Base-by-base conservation (phyloP, 2,329 filamentous ascomycete species). In the Nakataea oryzae region DNA sequence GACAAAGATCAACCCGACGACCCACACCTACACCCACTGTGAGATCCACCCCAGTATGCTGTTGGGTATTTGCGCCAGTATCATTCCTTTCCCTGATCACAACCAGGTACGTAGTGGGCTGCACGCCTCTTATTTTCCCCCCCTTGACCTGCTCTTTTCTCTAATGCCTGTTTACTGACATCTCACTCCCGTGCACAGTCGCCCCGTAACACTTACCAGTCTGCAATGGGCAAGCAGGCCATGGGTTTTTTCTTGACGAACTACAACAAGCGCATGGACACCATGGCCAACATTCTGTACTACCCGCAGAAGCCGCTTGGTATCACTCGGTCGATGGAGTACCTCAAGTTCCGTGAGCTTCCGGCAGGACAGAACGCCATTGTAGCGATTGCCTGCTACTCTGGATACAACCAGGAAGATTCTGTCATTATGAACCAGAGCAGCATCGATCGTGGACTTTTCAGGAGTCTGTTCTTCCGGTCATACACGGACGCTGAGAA, bases 341-440 rank as follows among this genome's bases (percentile, higher is more conserved):
- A 96, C 75, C 81, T 99, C 69, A 96, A 96, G 71, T 99, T 99
- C 87, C 86, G 95, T 76, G 95, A 99, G 75, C 80, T 99, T 63
- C 95, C 95, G 24, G 95, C 95, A 21, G 95, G 95, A 3, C 95
- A 99, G 74, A 99, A 99, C 71, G 95, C 95, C 26, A 99, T 99
- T 69, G 95, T 99, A 14, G 96, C 95, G 54, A 99, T 99, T 76
- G 87, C 92, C 64, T 96, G 90, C 74, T 99, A 99, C 77, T 96
- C 93, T 62, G 95, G 95, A 64, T 99, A 99, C 81, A 99, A 99
- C 76, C 96, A 99, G 74, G 95, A 99, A 91, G 95, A 99, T 86
- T 99, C 95, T 67, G 93, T 99, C 68, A 96, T 99, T 70, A 97
- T 99, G 95, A 99, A 99, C 75, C 95, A 99, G 79, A 97, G 92